Conservation (phyloP, 805 yeast species). For the Alloascoidea hylecoeti region DNA sequence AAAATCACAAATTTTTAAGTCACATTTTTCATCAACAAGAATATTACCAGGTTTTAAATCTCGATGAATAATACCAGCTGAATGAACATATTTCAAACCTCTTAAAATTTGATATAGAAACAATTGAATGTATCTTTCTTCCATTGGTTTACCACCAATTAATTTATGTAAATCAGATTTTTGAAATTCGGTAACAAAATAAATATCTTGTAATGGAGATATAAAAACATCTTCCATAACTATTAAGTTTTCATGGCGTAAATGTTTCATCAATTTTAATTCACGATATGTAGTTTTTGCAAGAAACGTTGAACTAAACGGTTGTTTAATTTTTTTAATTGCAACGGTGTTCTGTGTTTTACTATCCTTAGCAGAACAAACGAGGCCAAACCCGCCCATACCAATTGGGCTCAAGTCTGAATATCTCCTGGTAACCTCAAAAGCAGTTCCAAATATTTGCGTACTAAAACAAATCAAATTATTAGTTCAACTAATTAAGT, state of each 20-base stretch:
- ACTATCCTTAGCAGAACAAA: no score
- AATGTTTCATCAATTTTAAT: slow-evolving; percentile 87
- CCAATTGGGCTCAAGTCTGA: no score
- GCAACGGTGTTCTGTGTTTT: no score
- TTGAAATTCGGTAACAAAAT: slow-evolving; percentile 85
- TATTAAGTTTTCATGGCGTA: slow-evolving; percentile 85
- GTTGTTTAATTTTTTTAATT: no score
- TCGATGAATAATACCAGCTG: slow-evolving; percentile 68
- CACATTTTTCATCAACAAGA: slow-evolving; percentile 79
- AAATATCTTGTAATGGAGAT: slow-evolving; percentile 91
- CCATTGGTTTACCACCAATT: slow-evolving; percentile 83
- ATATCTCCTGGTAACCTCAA: no score
- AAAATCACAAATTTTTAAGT: slow-evolving; percentile 87
- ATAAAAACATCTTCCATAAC: slow-evolving; percentile 90
- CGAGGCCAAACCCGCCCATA: no score
- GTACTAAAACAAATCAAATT: no score
- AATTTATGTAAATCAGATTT: slow-evolving; percentile 88
- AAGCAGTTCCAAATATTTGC: no score
- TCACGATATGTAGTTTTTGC: slow-evolving; percentile 98
- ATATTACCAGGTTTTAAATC: slow-evolving; percentile 91
- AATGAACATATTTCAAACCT: slow-evolving; percentile 83
- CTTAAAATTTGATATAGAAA: slow-evolving; percentile 88
- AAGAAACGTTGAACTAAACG: no score
- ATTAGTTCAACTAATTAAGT: no score
- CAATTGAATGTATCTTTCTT: slow-evolving; percentile 56